Base-by-base conservation (phyloP, 495 filamentous ascomycete species). In the Penicillium lagena region DNA sequence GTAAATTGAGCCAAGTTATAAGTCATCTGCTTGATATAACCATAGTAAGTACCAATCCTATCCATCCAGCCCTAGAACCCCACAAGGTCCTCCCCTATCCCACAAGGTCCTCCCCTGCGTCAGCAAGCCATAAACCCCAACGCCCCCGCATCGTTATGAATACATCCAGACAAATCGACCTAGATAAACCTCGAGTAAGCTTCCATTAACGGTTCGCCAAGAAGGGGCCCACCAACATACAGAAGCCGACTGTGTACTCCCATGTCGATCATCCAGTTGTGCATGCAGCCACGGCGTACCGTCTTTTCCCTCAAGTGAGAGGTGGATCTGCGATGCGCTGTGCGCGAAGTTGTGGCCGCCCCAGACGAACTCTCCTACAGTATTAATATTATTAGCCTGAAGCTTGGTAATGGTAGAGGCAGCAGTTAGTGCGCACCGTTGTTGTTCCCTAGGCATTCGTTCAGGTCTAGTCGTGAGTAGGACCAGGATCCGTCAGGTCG, bases 291-390 rank as follows among this genome's bases (percentile, higher is more conserved):
- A 40, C 7, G 41, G 42, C 13, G 14, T 35, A 9, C 35, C 31
- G 7, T 45, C 42, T 13, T 22, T 29, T 2, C 47, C 47, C n/a
- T 50, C 47, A 11, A 45, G 37, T 5, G 42, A 39, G n/a, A 50
- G 42, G 30, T 43, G 47, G 27, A 50, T 46, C 32, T 45, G 42
- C 9, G 47, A 37, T 22, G 47, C 47, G 37, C 42, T 45, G 9
- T 46, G 37, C 14, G 47, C 42, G 12, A 50, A 50, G 12, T 29
- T 29, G 28, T 37, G 8, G 6, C 47, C 42, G 9, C 42, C 42
- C 47, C 47, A 50, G 13, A 36, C 7, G 33, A 50, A 50, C 8
- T 41, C 28, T 32, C 47, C 47, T 50, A 8, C 8, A n/a, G 3
- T 5, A 42, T 14, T 5, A 13, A 40, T 40, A 29, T 27, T 9